These are phyloP conservation scores for Emmonsia crescens DNA, from an alignment of 2,329 filamentous ascomycete species.

Conservation along the genomic window DNA sequence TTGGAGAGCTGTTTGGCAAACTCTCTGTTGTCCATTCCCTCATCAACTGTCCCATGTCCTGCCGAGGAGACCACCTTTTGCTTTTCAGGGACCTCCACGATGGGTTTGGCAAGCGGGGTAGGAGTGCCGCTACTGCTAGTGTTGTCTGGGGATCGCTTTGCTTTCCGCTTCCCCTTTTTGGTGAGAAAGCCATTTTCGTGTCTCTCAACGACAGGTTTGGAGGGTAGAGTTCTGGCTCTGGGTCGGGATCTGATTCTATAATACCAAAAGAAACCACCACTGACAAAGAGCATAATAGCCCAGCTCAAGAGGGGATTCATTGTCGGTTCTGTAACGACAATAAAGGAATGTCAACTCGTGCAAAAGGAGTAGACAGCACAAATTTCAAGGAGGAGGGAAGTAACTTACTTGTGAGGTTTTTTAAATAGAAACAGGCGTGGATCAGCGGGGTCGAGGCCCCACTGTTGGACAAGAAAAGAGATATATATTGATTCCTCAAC, in stretches of 20 bases:
- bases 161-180: conserved; percentile 35
- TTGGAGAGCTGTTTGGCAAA: conserved; percentile 65
- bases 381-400: background rate
- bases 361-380: background rate
- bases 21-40: conserved; percentile 58
- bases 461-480: background rate
- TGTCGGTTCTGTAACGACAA: conserved; percentile 8
- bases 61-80: conserved; percentile 13
- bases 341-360: background rate
- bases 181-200: conserved; percentile 20
- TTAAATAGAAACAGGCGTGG: conserved; percentile 18
- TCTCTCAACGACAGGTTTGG: conserved; percentile 26
- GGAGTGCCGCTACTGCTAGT: conserved; percentile 17
- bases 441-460: background rate
- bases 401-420: conserved; percentile 22
- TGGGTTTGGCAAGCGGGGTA: conserved; percentile 17
- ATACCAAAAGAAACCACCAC: conserved; percentile 32
- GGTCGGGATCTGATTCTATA: conserved; percentile 27
- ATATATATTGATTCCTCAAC: background rate
- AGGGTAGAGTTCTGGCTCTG: conserved; percentile 19
- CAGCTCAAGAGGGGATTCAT: conserved; percentile 37
- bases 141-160: conserved; percentile 24
- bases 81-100: conserved; percentile 18
- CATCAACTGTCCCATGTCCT: conserved; percentile 33
- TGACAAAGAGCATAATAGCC: conserved; percentile 34